Conservation (phyloP, 495 filamentous ascomycete species). For the Neurospora intermedia region DNA sequence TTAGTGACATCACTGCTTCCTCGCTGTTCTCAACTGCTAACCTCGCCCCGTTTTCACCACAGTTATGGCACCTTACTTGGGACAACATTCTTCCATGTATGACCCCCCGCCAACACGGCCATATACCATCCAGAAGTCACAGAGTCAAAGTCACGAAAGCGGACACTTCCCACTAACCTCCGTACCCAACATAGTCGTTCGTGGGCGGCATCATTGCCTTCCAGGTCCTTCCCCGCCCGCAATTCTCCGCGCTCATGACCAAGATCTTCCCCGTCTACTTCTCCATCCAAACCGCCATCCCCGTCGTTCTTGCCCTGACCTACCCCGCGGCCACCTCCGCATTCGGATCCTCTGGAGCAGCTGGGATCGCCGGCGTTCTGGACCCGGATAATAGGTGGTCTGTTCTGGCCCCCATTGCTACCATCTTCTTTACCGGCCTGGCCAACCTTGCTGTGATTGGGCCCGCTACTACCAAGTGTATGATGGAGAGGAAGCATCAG, state of each 20-base stretch:
- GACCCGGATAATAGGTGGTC: slow-evolving; percentile 43
- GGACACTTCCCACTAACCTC: neutral
- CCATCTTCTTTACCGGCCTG: slow-evolving; percentile 51
- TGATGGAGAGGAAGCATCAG: slow-evolving; percentile 65
- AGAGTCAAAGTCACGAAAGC: neutral
- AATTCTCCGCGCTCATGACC: slow-evolving; percentile 70
- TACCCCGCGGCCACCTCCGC: slow-evolving; percentile 46
- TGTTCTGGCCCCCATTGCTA: slow-evolving; percentile 54
- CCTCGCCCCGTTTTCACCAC: neutral
- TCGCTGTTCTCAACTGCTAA: neutral
- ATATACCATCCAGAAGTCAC: neutral
- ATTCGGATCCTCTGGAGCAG: slow-evolving; percentile 14
- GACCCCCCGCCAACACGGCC: neutral
- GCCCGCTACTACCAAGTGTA: slow-evolving; percentile 59
- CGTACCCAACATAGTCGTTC: slow-evolving; percentile 48
- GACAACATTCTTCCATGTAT: slow-evolving; percentile 67
- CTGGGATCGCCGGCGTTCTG: slow-evolving; percentile 45
- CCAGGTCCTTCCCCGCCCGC: slow-evolving; percentile 59
- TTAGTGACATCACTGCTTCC: slow-evolving; percentile 22
- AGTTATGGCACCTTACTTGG: slow-evolving; percentile 77
- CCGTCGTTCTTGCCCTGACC: slow-evolving; percentile 66
- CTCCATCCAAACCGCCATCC: slow-evolving; percentile 62
- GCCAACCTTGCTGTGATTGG: slow-evolving; percentile 58
- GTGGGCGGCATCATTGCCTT: slow-evolving; percentile 66
- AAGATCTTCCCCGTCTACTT: slow-evolving; percentile 83